These are phyloP conservation scores for Ustilago xerochloae DNA, from an alignment of 1,284 basidiomycete species.

Conservation along the genomic window DNA sequence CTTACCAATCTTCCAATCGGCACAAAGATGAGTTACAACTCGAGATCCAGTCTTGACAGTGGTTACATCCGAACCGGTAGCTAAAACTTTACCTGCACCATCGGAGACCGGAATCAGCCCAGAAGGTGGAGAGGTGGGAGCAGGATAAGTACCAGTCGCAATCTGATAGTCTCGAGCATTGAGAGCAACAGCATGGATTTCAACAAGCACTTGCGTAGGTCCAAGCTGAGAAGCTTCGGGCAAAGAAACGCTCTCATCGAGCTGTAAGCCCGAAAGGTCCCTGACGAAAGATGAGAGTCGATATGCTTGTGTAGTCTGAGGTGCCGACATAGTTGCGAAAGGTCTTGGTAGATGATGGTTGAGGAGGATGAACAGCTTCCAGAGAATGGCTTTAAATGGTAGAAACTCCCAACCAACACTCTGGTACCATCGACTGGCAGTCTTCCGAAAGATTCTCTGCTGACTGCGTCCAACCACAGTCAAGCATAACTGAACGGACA, in stretches of 20 bases:
- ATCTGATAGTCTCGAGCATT: constrained; percentile 51
- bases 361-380: background rate
- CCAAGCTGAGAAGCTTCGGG: constrained; percentile 11
- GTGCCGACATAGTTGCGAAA: constrained; percentile 11
- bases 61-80: constrained; percentile 11
- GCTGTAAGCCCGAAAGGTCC: constrained; percentile 24
- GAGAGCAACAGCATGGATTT: constrained; percentile 38
- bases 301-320: constrained; percentile 22
- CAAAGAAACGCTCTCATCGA: constrained; percentile 14
- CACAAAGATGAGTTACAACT: constrained; percentile 35
- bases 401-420: too few relatives aligned
- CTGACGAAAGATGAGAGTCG: constrained; percentile 27
- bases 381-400: too few relatives aligned
- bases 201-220: constrained; percentile 23
- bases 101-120: constrained; percentile 42
- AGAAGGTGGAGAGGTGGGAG: constrained; percentile 12
- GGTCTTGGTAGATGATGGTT: background rate
- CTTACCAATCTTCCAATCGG: constrained; percentile 34
- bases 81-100: constrained; percentile 30
- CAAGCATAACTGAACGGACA: background rate
- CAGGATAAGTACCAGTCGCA: constrained; percentile 36
- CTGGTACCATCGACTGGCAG: too few relatives aligned
- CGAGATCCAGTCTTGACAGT: constrained; percentile 26
- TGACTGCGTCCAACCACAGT: background rate
- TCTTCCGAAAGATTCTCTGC: too few relatives aligned